Evolutionary conservation across 2,329 filamentous ascomycete genomes (phyloP), one percentile per base, ranked within the genome.

Genomic region (Scleromitrula shiraiana): DNA sequence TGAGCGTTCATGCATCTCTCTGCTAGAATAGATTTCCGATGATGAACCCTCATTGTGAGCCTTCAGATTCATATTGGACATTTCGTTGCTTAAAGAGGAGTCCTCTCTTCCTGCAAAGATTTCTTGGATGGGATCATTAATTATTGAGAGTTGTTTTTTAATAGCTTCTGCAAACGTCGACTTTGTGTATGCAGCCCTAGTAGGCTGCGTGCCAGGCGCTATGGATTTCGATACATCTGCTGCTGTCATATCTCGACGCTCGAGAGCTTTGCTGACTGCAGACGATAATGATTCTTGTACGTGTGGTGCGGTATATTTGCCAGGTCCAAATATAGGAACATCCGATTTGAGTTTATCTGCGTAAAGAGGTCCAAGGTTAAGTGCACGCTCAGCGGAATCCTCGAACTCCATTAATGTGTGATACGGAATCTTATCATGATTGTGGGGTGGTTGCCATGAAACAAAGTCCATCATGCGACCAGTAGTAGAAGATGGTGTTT

Each of bases 381-480:
- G 69, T 6, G 70, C 65, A 5, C 72, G 68, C 41, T 81, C 75
- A 0, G 65, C 59, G n/a, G 69, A 65, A 52, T 83, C 78, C 22
- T 49, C 49, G 39, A 83, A 79, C 17, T 73, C 69, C 70, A 83
- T 77, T 20, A 80, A 62, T 40, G 70, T 69, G 42, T 76, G 72
- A 53, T 82, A 81, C 2, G 70, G 67, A 1, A 47, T 38, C 15
- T 68, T 62, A 8, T 69, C 70, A 54, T 74, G 46, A 19, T 77
- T 72, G 58, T 80, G 72, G 2, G 79, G 78, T 5, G 76, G 61
- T 54, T 75, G 69, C 80, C 80, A 83, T 0, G 78, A 77, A 12
- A 80, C 68, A 52, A 83, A 64, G 53, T 81, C 77, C 52, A 74
- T 80, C 9, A 80, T 65, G 47, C 82, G 77, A 40, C 76, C 71